phyloP scores from a whole-genome alignment of 306 rosid genomes.

The Phaseolus lunatus region DNA sequence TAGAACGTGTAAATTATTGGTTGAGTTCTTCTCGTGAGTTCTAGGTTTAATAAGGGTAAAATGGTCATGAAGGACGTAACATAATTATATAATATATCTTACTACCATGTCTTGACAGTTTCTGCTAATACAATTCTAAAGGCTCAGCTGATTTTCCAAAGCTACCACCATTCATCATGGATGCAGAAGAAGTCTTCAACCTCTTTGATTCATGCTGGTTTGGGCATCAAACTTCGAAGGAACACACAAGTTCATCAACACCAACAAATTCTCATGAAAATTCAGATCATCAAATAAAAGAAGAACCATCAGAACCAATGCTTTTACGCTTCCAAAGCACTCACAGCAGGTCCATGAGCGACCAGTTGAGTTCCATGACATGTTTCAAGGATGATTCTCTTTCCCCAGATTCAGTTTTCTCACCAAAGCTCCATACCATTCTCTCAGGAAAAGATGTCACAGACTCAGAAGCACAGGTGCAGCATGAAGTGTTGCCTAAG shows the following conservation, averaged over 20 bases:
- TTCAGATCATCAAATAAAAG: constrained; percentile 44
- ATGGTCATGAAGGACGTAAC: constrained; percentile 27
- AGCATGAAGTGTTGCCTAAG: constrained; percentile 38
- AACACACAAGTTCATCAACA: constrained; percentile 23
- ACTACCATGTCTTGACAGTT: constrained; percentile 32
- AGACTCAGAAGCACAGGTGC: constrained; percentile 40
- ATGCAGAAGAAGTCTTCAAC: constrained; percentile 61
- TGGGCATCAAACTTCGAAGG: constrained; percentile 51
- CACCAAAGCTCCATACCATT: constrained; percentile 59
- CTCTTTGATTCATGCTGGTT: constrained; percentile 79
- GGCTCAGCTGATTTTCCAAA: constrained; percentile 26
- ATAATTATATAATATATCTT: constrained; percentile 14
- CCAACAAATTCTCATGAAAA: constrained; percentile 45
- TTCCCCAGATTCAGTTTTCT: constrained; percentile 60
- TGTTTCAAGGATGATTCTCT: constrained; percentile 47
- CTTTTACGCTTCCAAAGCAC: constrained; percentile 42
- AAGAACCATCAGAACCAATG: constrained; percentile 44
- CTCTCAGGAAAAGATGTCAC: constrained; percentile 60
- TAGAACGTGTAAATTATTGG: constrained; percentile 59
- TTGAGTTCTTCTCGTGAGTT: constrained; percentile 45
- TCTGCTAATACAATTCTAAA: constrained; percentile 34
- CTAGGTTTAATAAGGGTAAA: constrained; percentile 45
- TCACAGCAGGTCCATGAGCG: constrained; percentile 73
- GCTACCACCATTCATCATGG: constrained; percentile 59
- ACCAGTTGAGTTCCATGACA: constrained; percentile 60